These are phyloP conservation scores for Herpetomonas tarakana DNA, from an alignment of 208 protist genomes.

Conservation along the genomic window DNA sequence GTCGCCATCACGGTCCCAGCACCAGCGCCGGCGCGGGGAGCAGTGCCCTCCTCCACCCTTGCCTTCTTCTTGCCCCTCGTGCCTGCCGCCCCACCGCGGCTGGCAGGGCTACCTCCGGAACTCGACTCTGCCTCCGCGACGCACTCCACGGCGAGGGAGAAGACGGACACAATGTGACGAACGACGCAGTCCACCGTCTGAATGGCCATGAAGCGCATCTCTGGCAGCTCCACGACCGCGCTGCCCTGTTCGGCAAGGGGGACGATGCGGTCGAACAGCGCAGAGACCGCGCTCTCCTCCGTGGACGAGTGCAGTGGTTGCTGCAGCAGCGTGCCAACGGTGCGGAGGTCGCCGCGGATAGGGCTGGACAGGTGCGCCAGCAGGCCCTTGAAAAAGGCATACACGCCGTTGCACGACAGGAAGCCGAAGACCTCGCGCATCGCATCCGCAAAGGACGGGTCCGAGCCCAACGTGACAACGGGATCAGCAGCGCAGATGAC, in stretches of 20 bases:
- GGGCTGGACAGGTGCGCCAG: constrained; percentile 75
- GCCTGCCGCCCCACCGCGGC: no score
- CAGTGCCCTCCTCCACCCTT: constrained; percentile 3
- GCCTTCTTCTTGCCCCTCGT: constrained; percentile 6
- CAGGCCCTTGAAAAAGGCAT: constrained; percentile 83
- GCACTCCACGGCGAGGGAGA: constrained; percentile 14
- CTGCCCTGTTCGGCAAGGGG: constrained; percentile 49
- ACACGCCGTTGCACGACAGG: constrained; percentile 72
- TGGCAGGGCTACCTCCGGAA: background rate
- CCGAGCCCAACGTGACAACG: background rate
- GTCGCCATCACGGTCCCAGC: background rate
- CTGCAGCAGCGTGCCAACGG: constrained; percentile 42
- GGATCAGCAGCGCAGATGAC: constrained; percentile 19
- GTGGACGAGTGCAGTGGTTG: constrained; percentile 5
- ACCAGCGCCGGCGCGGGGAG: background rate
- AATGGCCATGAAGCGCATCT: constrained; percentile 89
- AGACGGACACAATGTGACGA: constrained; percentile 57
- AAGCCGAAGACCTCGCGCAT: constrained; percentile 34
- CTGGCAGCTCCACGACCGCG: constrained; percentile 56
- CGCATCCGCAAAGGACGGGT: constrained; percentile 6
- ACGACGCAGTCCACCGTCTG: constrained; percentile 85
- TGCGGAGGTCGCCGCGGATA: constrained; percentile 26
- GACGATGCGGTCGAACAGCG: constrained; percentile 65
- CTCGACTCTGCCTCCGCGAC: background rate
- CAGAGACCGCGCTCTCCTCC: background rate